A percentile compares a stretch with the other conserved stretches of the same genome.
Evolutionary conservation across 345 rosid species (phyloP).

Genomic region (Eutrema heterophyllum): DNA sequence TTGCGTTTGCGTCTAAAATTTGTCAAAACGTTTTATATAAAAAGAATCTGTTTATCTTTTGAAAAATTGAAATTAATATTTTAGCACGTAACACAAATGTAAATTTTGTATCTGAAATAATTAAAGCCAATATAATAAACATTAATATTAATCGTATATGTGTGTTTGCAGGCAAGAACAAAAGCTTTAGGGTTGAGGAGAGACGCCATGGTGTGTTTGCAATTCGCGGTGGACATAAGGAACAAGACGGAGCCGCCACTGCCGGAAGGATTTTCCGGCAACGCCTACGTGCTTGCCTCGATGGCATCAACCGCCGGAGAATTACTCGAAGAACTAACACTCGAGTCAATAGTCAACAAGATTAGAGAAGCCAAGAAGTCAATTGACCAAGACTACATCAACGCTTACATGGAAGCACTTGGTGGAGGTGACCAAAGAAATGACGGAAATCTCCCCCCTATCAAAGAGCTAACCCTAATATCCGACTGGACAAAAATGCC

Average conservation of each 20-base stretch:
- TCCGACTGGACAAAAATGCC: conserved; percentile 80
- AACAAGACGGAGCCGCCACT: conserved; percentile 43
- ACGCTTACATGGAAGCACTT: conserved; percentile 51
- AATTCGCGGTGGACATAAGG: conserved; percentile 63
- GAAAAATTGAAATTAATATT: background rate
- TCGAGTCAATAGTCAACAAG: conserved; percentile 35
- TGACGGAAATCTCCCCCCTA: conserved; percentile 45
- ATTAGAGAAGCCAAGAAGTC: conserved; percentile 59
- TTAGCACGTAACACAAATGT: background rate
- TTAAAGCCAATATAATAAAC: background rate
- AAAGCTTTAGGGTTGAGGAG: conserved; percentile 39
- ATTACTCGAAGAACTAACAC: conserved; percentile 39
- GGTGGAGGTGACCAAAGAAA: conserved; percentile 29
- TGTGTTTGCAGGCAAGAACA: conserved; percentile 50
- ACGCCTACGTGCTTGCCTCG: conserved; percentile 60
- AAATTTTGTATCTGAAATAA: background rate
- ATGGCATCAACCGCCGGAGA: conserved; percentile 47
- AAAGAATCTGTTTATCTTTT: background rate
- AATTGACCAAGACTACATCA: conserved; percentile 41
- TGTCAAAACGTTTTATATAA: background rate
- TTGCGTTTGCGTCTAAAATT: background rate
- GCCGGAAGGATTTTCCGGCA: conserved; percentile 51
- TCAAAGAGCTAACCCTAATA: conserved; percentile 48
- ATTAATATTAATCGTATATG: background rate
- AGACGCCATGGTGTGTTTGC: conserved; percentile 58